These are phyloP conservation scores for Oryza australiensis DNA, from an alignment of 176 grass and related monocot genomes.

Conservation along the genomic window DNA sequence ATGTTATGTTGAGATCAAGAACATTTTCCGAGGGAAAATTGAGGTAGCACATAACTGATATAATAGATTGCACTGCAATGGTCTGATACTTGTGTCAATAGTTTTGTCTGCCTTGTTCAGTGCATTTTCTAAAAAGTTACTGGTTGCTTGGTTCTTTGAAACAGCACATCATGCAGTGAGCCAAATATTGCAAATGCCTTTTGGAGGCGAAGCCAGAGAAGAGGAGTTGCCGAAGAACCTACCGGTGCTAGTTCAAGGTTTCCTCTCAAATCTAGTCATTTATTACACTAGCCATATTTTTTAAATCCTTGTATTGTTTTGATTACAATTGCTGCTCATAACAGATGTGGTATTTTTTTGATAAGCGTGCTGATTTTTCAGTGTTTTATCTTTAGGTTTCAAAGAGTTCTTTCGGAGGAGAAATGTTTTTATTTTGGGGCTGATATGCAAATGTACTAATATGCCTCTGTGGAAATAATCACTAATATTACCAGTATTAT, in stretches of 20 bases:
- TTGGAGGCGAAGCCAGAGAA: constrained; percentile 73
- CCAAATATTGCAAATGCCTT: constrained; percentile 91
- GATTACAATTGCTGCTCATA: constrained; percentile 16
- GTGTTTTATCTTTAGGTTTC: constrained; percentile 24
- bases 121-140: constrained; percentile 39
- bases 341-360: not conserved
- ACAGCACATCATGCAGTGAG: constrained; percentile 94
- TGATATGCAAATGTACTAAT: constrained; percentile 23
- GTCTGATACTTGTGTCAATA: constrained; percentile 26
- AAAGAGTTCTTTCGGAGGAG: not conserved
- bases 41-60: constrained; percentile 58
- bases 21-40: constrained; percentile 94
- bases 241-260: constrained; percentile 84
- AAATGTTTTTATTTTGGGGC: constrained; percentile 26
- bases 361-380: not conserved
- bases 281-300: not conserved
- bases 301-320: constrained; percentile 5
- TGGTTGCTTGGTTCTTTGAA: constrained; percentile 34
- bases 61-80: constrained; percentile 6
- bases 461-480: constrained; percentile 21
- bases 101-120: constrained; percentile 35
- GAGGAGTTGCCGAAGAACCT: constrained; percentile 81
- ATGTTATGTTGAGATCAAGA: constrained; percentile 84
- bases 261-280: constrained; percentile 19
- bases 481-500: not conserved